Conservation (phyloP, 129 eudicot species). For the Scalesia atractyloides region DNA sequence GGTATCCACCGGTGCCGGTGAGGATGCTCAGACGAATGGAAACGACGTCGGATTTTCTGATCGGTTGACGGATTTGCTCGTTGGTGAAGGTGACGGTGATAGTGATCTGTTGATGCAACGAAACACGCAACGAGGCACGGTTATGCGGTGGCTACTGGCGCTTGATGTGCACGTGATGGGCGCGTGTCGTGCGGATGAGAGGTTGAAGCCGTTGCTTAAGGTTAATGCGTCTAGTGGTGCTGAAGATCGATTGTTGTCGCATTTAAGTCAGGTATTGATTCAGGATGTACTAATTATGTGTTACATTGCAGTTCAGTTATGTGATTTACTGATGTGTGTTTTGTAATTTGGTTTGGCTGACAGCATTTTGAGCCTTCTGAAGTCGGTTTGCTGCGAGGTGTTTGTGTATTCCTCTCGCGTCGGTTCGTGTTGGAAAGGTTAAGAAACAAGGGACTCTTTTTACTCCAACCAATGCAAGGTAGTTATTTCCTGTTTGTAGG, state of each 20-base stretch:
- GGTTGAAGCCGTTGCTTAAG: constrained; percentile 83
- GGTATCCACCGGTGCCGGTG: constrained; percentile 7
- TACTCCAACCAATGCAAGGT: constrained; percentile 75
- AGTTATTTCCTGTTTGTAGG: constrained; percentile 24
- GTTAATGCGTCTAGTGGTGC: constrained; percentile 57
- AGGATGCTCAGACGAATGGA: constrained; percentile 28
- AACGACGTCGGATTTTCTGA: constrained; percentile 35
- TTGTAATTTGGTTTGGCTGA: constrained; percentile 14
- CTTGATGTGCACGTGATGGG: constrained; percentile 92
- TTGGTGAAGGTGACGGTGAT: constrained; percentile 49
- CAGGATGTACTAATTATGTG: no score
- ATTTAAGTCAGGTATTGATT: constrained; percentile 64
- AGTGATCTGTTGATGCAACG: constrained; percentile 65
- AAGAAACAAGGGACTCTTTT: constrained; percentile 70
- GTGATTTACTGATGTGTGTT: constrained; percentile 8
- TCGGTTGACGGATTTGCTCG: constrained; percentile 49
- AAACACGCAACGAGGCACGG: constrained; percentile 44
- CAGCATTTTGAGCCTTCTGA: constrained; percentile 95
- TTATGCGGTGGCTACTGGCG: constrained; percentile 69
- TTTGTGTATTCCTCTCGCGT: constrained; percentile 85
- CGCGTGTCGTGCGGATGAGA: constrained; percentile 96
- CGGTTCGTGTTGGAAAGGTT: constrained; percentile 88
- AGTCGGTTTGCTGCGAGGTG: constrained; percentile 91
- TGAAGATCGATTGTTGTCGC: constrained; percentile 73
- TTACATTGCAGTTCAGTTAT: neutral